Evolutionary conservation across 768 basidiomycete species (phyloP).

Genomic region (Mycena maculata): DNA sequence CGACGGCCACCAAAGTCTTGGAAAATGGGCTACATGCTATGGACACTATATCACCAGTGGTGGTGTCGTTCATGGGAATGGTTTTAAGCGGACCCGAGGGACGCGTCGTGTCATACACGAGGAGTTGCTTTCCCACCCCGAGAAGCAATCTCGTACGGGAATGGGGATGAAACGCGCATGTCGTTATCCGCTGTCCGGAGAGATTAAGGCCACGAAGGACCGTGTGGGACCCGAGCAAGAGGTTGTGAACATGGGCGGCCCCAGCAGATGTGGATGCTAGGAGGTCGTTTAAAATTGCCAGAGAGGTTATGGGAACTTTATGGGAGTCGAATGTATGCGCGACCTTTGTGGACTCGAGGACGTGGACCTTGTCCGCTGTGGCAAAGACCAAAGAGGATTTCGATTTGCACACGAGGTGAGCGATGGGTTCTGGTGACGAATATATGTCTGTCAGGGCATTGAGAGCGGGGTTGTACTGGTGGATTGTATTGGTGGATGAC

Average conservation of each 20-base stretch:
- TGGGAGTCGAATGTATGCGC: constrained; percentile 64
- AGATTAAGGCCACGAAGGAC: constrained; percentile 65
- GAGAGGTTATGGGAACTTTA: constrained; percentile 58
- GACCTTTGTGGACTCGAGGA: constrained; percentile 63
- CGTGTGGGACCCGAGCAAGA: constrained; percentile 64
- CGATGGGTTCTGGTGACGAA: constrained; percentile 43
- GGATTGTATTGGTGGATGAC: constrained; percentile 58
- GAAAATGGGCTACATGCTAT: constrained; percentile 80
- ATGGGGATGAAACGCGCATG: constrained; percentile 74
- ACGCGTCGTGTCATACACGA: constrained; percentile 72
- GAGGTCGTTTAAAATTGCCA: constrained; percentile 73
- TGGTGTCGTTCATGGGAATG: constrained; percentile 58
- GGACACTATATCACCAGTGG: constrained; percentile 61
- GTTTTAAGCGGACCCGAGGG: constrained; percentile 67
- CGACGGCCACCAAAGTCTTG: constrained; percentile 74
- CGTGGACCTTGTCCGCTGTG: constrained; percentile 56
- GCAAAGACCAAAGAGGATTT: constrained; percentile 61
- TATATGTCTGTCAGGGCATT: constrained; percentile 59
- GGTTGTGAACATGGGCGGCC: constrained; percentile 70
- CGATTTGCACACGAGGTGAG: constrained; percentile 49
- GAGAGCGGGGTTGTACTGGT: constrained; percentile 63
- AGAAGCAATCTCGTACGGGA: constrained; percentile 70
- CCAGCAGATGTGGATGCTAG: constrained; percentile 67
- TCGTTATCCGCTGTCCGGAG: constrained; percentile 50
- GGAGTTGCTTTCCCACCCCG: constrained; percentile 60